Conservation (phyloP, 2,329 filamentous ascomycete species). For the Cladosporium halotolerans region DNA sequence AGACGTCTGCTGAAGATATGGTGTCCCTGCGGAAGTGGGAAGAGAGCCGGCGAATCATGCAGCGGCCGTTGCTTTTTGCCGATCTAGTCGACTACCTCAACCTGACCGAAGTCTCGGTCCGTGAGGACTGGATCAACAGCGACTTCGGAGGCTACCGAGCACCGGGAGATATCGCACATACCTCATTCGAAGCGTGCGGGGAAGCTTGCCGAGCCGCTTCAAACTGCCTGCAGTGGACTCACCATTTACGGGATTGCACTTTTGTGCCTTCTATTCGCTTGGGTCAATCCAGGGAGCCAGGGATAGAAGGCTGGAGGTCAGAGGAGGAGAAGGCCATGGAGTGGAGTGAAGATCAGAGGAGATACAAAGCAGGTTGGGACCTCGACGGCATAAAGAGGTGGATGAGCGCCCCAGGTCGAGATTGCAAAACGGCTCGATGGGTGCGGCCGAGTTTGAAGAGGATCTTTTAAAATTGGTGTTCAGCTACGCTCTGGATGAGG, state of each 20-base stretch:
- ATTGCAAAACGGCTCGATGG: conserved; percentile 36
- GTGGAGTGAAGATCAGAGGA: conserved; percentile 26
- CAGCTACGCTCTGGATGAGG: too few species aligned
- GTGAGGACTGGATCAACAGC: conserved; percentile 32
- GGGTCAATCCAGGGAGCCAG: conserved; percentile 31
- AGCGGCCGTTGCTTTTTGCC: conserved; percentile 18
- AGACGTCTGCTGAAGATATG: conserved; percentile 32
- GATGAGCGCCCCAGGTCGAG: conserved; percentile 26
- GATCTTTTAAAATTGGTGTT: conserved; percentile 16
- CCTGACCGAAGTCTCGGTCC: not conserved
- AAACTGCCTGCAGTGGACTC: conserved; percentile 34
- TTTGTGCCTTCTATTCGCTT: conserved; percentile 32
- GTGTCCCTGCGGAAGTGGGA: conserved; percentile 37
- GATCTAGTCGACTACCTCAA: conserved; percentile 24
- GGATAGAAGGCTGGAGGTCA: conserved; percentile 19
- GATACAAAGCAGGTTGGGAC: conserved; percentile 35
- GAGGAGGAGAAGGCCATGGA: conserved; percentile 19
- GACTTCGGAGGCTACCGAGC: conserved; percentile 16
- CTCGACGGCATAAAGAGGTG: conserved; percentile 31
- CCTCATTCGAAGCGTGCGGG: conserved; percentile 18
- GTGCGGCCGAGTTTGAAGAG: conserved; percentile 28
- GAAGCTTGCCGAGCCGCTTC: conserved; percentile 40
- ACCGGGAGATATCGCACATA: conserved; percentile 25
- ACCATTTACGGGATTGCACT: conserved; percentile 18
- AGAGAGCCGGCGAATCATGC: conserved; percentile 31